Conservation (phyloP, 2,329 filamentous ascomycete species). For the Cytospora paraplurivora region DNA sequence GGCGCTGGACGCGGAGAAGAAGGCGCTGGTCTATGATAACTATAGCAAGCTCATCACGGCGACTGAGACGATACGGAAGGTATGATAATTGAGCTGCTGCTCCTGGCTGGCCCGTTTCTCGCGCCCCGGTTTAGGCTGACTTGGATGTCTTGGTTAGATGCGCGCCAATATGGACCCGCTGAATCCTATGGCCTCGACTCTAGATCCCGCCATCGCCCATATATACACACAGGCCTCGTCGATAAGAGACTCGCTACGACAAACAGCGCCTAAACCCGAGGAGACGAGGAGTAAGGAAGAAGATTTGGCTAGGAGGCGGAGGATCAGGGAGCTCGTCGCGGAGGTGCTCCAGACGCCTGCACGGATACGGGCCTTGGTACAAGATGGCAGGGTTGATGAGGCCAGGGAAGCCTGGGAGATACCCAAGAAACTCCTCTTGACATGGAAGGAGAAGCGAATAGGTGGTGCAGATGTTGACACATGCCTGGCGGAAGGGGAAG, state of each 20-base stretch:
- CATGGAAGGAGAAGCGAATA: slow-evolving; percentile 57
- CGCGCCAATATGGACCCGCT: slow-evolving; percentile 78
- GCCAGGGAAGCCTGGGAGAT: slow-evolving; percentile 60
- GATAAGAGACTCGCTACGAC: slow-evolving; percentile 55
- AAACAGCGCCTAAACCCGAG: slow-evolving; percentile 50
- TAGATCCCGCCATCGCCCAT: slow-evolving; percentile 72
- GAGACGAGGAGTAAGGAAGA: slow-evolving; percentile 42
- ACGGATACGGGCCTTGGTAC: slow-evolving; percentile 59
- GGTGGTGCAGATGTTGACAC: slow-evolving; percentile 58
- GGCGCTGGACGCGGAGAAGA: slow-evolving; percentile 91
- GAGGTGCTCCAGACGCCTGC: slow-evolving; percentile 65
- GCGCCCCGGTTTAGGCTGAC: not conserved
- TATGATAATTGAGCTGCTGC: slow-evolving; percentile 35
- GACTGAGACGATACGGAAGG: slow-evolving; percentile 89
- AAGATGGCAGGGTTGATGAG: slow-evolving; percentile 61
- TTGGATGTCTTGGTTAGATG: slow-evolving; percentile 55
- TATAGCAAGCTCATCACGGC: slow-evolving; percentile 97
- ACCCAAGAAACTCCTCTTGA: slow-evolving; percentile 52
- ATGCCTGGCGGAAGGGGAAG: slow-evolving; percentile 58
- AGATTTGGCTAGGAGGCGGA: slow-evolving; percentile 40
- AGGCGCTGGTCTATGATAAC: slow-evolving; percentile 96
- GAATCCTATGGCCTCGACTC: slow-evolving; percentile 71
- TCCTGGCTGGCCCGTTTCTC: not conserved
- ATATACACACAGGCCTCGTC: slow-evolving; percentile 66
- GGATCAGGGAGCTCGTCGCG: slow-evolving; percentile 58